Evolutionary conservation across 208 protist species (phyloP), one percentile per base, ranked within the genome.

Genomic region (Crithidia thermophila): DNA sequence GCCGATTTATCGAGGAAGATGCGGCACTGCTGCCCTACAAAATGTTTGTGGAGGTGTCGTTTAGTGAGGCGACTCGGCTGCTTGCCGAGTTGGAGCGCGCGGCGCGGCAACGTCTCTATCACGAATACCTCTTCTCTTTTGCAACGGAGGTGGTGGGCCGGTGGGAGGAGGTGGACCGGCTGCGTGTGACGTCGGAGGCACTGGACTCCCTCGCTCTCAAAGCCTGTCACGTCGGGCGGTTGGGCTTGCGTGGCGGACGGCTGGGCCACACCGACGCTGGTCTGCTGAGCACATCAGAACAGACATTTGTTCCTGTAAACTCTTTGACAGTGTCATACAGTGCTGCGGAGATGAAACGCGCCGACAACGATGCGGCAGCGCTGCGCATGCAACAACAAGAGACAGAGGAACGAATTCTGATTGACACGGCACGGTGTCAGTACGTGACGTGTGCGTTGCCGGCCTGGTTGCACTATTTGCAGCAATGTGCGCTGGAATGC

Each of bases 1-100:
- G 87, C 1, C 74, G 72, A 3, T 86, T 90, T 43, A 67, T 93
- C 34, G 47, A 66, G 2, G 81, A 86, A 23, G 84, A 93, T 50
- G 52, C 49, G 9, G 28, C 53, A 0, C 20, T 30, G 14, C 42
- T 89, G 30, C 59, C 78, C 0, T 75, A 69, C 37, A 34, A 16
- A 20, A 13, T 70, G 4, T 89, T 84, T 49, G 62, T 68, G 16
- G 42, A 65, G 20, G 18, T 67, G 10, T 72, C 77, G 31, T 46
- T 45, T 20, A 31, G 28, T 2, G 43, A 11, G 1, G 47, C 53
- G 23, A 42, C 64, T 6, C 56, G 23, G 23, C 47, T 57, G 3
- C 31, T 81, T n/a, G 72, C 68, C 7, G 34, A 34, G 8, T 11
- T 25, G n/a, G 76, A 68, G 58, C 33, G 14, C 9, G 50, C 31